Base-by-base conservation (phyloP, 1,284 basidiomycete genomes). In the Rhizoctonia solani region DNA sequence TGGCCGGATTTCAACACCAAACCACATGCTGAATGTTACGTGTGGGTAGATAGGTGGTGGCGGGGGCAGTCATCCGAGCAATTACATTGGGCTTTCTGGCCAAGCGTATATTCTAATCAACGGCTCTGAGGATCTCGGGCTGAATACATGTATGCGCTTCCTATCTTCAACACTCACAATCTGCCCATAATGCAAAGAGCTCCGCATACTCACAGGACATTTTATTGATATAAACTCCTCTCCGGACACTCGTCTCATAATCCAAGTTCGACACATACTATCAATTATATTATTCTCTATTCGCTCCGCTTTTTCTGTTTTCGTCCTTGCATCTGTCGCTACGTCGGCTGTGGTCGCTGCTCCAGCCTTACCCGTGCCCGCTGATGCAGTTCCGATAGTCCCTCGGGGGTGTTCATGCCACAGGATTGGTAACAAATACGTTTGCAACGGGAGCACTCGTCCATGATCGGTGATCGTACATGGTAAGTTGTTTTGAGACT, bases 241-340 rank as follows among this genome's bases (percentile, higher is more conserved):
- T n/a, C n/a, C n/a, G 37, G 37, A 39, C 37, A 16, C 8, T 8
- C 37, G 14, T 27, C n/a, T 27, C 46, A 13, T 56, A 44, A 19
- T 44, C 67, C 21, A 25, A 37, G 19, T 19, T 39, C 1, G 69
- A 68, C 46, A 8, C 37, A 8, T 8, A 16, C 37, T 8, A 8
- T 71, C 70, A 1, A 39, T 54, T 1, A 59, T 55, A 11, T 63
- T 70, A n/a, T 71, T 72, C 27, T 68, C 70, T 47, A 69, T 71
- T 52, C 47, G 72, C 44, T 71, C 72, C 30, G 72, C 72, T 6
- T 72, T 73, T 54, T 50, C 69, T 65, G 30, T 73, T 42, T 54
- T 69, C 46, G 34, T 73, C 70, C 14, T 54, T 70, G 1, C 23
- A 30, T 5, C 58, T 66, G 42, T 14, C 29, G 56, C 59, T 5